Evolutionary conservation across 371 early-diverging fungal species (phyloP).

Genomic region (Mucor circinelloides): DNA sequence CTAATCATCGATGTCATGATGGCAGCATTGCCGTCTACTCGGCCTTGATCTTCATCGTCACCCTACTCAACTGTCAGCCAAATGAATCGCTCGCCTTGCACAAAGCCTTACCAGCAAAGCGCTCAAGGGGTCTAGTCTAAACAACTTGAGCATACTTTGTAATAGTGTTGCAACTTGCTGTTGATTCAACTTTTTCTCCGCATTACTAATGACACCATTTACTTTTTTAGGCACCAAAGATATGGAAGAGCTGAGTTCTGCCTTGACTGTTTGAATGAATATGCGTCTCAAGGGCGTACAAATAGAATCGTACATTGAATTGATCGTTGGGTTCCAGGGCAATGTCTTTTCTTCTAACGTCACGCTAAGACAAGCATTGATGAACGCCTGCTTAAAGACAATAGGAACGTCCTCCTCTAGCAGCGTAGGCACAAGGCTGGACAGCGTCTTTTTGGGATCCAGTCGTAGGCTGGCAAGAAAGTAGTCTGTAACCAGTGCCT

Average conservation of each 20-base stretch:
- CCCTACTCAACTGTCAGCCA: too few relatives aligned
- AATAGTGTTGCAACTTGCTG: conserved; percentile 13
- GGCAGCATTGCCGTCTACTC: conserved; percentile 59
- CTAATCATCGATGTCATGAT: conserved; percentile 58
- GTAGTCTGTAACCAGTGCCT: conserved; percentile 64
- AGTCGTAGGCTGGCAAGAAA: conserved; percentile 67
- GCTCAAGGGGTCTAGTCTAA: conserved; percentile 27
- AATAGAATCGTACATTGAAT: conserved; percentile 63
- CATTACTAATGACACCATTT: background rate
- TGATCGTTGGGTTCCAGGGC: conserved; percentile 73
- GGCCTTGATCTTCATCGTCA: conserved; percentile 14
- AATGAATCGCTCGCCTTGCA: too few relatives aligned
- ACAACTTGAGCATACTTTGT: conserved; percentile 29
- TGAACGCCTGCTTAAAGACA: conserved; percentile 70
- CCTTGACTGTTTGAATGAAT: conserved; percentile 47
- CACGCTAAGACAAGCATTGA: conserved; percentile 67
- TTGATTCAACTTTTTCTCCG: background rate
- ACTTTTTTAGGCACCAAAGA: conserved; percentile 10
- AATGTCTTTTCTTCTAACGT: conserved; percentile 64
- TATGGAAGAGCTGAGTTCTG: conserved; percentile 16
- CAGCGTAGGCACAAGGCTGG: conserved; percentile 63
- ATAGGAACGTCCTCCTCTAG: conserved; percentile 62
- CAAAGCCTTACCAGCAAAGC: conserved; percentile 23
- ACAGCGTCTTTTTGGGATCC: conserved; percentile 63
- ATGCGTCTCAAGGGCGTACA: conserved; percentile 67